These are phyloP conservation scores for Macrolepiota albuminosa DNA, from an alignment of 768 basidiomycete species.

Conservation along the genomic window DNA sequence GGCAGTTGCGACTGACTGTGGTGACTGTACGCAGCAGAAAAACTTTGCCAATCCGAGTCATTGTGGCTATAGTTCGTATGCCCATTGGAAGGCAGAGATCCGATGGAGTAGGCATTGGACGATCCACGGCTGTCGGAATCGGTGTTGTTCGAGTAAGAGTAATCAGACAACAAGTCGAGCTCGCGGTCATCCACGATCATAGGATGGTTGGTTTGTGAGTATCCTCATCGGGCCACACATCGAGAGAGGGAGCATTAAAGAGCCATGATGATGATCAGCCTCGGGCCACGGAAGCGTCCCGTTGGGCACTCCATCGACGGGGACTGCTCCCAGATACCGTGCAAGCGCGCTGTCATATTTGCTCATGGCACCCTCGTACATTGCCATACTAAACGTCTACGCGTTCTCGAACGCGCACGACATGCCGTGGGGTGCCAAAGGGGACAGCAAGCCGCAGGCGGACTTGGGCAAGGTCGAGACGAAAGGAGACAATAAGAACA, in stretches of 20 bases:
- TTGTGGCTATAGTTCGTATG: not conserved
- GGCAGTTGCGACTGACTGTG: conserved; percentile 7
- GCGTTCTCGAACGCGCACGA: conserved; percentile 88
- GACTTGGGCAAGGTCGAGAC: conserved; percentile 63
- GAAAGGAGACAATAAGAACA: conserved; percentile 48
- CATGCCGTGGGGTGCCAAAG: conserved; percentile 95
- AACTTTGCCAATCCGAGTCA: conserved; percentile 10
- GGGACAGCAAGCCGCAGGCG: conserved; percentile 79
- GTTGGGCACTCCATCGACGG: not conserved
- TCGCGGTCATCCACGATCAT: conserved; percentile 12
- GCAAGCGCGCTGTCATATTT: conserved; percentile 40
- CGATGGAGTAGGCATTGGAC: conserved; percentile 10
- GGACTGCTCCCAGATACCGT: conserved; percentile 6
- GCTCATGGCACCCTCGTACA: conserved; percentile 91
- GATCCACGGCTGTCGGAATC: conserved; percentile 14
- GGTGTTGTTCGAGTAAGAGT: conserved; percentile 11
- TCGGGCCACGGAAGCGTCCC: conserved; percentile 7
- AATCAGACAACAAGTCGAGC: conserved; percentile 14
- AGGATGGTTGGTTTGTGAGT: conserved; percentile 7
- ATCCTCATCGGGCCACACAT: conserved; percentile 8
- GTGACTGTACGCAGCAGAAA: conserved; percentile 3
- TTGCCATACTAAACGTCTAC: conserved; percentile 90
- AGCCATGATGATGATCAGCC: conserved; percentile 10
- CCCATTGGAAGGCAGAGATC: conserved; percentile 6
- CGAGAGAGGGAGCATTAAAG: conserved; percentile 3